Conservation (phyloP, 2,329 filamentous ascomycete species). For the Rhinocladiella similis region DNA sequence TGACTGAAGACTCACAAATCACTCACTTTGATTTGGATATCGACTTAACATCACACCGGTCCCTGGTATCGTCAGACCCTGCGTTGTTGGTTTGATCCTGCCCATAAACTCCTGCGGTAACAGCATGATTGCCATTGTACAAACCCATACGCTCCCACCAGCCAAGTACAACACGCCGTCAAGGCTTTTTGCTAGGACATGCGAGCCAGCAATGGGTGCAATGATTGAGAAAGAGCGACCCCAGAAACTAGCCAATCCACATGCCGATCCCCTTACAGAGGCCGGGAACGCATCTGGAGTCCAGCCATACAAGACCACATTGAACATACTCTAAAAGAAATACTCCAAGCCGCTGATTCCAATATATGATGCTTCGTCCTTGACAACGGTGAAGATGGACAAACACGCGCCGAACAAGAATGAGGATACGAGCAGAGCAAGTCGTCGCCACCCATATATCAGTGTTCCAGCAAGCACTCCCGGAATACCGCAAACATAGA, state of each 20-base stretch:
- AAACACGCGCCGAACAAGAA: slow-evolving; percentile 47
- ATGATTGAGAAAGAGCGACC: slow-evolving; percentile 60
- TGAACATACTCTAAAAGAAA: slow-evolving; percentile 55
- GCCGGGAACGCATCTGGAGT: slow-evolving; percentile 55
- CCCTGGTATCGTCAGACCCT: too few species aligned
- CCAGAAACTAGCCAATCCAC: slow-evolving; percentile 60
- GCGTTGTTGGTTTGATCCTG: slow-evolving; percentile 10
- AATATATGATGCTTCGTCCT: slow-evolving; percentile 48
- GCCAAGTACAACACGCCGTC: slow-evolving; percentile 59
- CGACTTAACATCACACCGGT: too few species aligned
- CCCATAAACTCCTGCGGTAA: slow-evolving; percentile 27
- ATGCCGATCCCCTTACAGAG: slow-evolving; percentile 53
- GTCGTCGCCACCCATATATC: slow-evolving; percentile 47
- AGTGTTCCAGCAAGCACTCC: slow-evolving; percentile 42
- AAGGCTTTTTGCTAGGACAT: slow-evolving; percentile 39
- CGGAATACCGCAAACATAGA: slow-evolving; percentile 36
- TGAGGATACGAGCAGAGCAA: slow-evolving; percentile 44
- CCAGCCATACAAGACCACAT: slow-evolving; percentile 54
- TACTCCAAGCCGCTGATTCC: slow-evolving; percentile 54
- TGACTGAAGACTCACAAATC: too few species aligned
- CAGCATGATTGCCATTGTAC: slow-evolving; percentile 27
- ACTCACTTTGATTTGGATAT: too few species aligned
- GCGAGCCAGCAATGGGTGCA: slow-evolving; percentile 56
- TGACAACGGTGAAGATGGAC: slow-evolving; percentile 46
- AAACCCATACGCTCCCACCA: slow-evolving; percentile 37